Base-by-base conservation (phyloP, 495 filamentous ascomycete genomes). In the Penicillium canariense region DNA sequence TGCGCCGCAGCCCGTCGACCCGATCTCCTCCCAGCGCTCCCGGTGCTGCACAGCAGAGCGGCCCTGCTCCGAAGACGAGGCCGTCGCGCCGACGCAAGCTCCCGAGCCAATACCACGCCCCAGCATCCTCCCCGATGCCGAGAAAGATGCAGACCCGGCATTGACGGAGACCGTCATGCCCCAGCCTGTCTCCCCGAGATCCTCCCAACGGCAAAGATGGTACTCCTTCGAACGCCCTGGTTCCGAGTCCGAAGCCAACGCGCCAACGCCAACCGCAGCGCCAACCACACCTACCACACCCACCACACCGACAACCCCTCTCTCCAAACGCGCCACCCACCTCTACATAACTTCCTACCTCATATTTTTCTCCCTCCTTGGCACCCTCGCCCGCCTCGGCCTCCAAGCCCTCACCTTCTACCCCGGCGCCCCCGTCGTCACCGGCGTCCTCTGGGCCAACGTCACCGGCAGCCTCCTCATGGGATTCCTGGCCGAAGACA, bases 371-470 rank as follows among this genome's bases (percentile, higher is more conserved):
- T 85, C 90, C 48, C 84, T 97, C 50, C 68, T 93, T 31, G 93
- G 93, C 28, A 96, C 92, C 1, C 82, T 97, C 26, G 83, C 91
- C 10, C 81, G 93, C 9, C 79, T 97, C 0, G 92, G 91, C 20
- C 72, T 97, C 2, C 84, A 92, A 63, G 84, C 87, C 40, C 72
- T 98, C 23, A 93, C 91, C 4, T 82, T 81, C 52, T 97, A 96
- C 71, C 82, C 86, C 9, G 87, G 87, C 18, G 82, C 88, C 0
- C 91, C 91, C 4, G 73, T 92, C 25, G 73, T 84, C 3, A 90
- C 87, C 28, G 75, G 83, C 36, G 85, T 90, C 3, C 71, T 96
- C 27, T 98, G 94, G 94, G 87, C 93, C 39, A 96, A 98, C 61
- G 87, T 96, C 55, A 81, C 72, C n/a, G 94, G 94, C 9, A 85